These are phyloP conservation scores for Luffa acutangula DNA, from an alignment of 306 rosid genomes.

Conservation along the genomic window DNA sequence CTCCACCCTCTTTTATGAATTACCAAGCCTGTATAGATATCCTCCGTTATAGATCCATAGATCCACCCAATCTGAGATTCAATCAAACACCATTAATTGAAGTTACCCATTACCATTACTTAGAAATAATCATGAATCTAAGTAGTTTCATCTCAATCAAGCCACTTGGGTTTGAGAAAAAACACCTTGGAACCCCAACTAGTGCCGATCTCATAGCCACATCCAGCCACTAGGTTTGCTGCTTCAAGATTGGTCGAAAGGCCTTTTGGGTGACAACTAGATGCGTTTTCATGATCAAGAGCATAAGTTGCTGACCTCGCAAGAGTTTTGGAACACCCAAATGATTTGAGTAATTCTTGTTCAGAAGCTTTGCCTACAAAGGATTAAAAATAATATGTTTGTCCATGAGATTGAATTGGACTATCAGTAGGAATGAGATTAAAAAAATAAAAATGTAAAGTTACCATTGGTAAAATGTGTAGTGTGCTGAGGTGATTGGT, in stretches of 20 bases:
- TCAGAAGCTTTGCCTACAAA: background rate
- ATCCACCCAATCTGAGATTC: constrained; percentile 19
- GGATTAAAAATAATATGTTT: background rate
- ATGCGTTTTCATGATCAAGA: background rate
- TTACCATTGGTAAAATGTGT: constrained; percentile 2
- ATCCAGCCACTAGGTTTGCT: background rate
- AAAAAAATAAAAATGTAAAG: background rate
- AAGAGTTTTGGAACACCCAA: background rate
- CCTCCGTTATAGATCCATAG: constrained; percentile 20
- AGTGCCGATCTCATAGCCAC: background rate
- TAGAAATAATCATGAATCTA: too few species aligned
- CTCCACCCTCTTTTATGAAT: constrained; percentile 22
- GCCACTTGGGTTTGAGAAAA: too few species aligned
- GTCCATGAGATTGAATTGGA: background rate
- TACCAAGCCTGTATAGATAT: constrained; percentile 18
- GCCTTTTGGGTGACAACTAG: background rate
- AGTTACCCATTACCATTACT: too few species aligned
- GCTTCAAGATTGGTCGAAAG: background rate
- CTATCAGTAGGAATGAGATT: background rate
- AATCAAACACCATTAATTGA: background rate
- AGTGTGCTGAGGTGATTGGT: constrained; percentile 22
- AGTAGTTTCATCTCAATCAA: too few species aligned
- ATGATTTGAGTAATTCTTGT: background rate
- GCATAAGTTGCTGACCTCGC: background rate
- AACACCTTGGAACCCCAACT: background rate